These are phyloP conservation scores for Mycena vitilis DNA, from an alignment of 768 basidiomycete genomes.

Conservation along the genomic window DNA sequence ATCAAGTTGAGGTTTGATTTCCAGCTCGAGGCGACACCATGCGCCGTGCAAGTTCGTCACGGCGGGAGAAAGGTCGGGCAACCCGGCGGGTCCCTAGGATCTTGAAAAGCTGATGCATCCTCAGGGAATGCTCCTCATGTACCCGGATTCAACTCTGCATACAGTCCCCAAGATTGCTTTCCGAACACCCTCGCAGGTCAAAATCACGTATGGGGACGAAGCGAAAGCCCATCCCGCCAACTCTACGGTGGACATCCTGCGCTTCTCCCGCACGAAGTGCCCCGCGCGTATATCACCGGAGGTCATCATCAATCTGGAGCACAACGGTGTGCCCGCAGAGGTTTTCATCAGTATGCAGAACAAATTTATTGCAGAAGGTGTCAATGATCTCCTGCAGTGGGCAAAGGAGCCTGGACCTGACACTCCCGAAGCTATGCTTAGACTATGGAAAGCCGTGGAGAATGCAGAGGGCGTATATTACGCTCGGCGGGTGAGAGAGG, in stretches of 20 bases:
- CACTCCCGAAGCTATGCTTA: constrained; percentile 26
- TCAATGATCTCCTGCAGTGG: constrained; percentile 45
- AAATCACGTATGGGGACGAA: constrained; percentile 44
- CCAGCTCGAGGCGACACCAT: constrained; percentile 53
- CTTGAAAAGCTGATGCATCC: not conserved
- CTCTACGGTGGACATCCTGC: constrained; percentile 54
- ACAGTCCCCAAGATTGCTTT: constrained; percentile 27
- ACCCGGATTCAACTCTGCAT: constrained; percentile 1
- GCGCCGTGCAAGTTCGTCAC: constrained; percentile 64
- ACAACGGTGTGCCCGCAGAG: constrained; percentile 54
- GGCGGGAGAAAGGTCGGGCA: constrained; percentile 57
- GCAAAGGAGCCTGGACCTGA: constrained; percentile 37
- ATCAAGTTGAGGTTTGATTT: constrained; percentile 47
- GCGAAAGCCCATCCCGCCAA: constrained; percentile 43
- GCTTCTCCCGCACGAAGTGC: constrained; percentile 48
- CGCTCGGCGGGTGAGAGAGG: constrained; percentile 38
- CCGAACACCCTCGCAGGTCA: constrained; percentile 45
- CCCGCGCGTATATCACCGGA: constrained; percentile 55
- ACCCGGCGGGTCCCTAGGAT: not conserved
- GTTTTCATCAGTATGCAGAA: constrained; percentile 45
- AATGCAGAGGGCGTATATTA: constrained; percentile 36
- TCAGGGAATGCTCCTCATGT: constrained; percentile 37
- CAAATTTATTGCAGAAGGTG: constrained; percentile 38
- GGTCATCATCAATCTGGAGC: constrained; percentile 57
- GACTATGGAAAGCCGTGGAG: constrained; percentile 38